Evolutionary conservation across 2,329 filamentous ascomycete species (phyloP).

Genomic region (Cyphellophora attinorum): DNA sequence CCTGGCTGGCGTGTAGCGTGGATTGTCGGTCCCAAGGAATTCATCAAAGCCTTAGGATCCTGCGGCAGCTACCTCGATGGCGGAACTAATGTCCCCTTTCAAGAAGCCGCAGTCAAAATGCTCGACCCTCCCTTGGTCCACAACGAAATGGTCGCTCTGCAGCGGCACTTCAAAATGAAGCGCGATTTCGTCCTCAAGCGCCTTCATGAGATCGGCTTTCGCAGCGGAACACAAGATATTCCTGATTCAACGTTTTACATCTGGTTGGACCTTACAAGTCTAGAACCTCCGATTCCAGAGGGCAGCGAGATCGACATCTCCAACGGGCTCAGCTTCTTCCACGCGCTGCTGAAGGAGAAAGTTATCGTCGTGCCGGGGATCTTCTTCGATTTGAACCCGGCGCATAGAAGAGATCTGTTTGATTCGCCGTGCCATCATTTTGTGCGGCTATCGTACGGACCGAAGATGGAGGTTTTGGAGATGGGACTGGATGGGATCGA

Average conservation of each 20-base stretch:
- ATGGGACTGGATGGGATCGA: slow-evolving; percentile 78
- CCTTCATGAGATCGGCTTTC: slow-evolving; percentile 77
- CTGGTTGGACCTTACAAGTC: slow-evolving; percentile 54
- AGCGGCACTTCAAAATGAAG: slow-evolving; percentile 84
- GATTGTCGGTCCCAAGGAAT: slow-evolving; percentile 93
- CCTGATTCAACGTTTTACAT: slow-evolving; percentile 94
- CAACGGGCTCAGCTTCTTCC: slow-evolving; percentile 94
- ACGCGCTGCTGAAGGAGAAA: slow-evolving; percentile 85
- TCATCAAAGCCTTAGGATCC: slow-evolving; percentile 84
- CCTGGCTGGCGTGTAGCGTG: slow-evolving; percentile 95
- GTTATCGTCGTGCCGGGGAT: slow-evolving; percentile 95
- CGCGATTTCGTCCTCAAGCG: slow-evolving; percentile 80
- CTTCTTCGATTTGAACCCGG: slow-evolving; percentile 94
- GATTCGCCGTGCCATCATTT: slow-evolving; percentile 93
- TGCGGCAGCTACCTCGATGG: slow-evolving; percentile 93
- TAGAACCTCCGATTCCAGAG: slow-evolving; percentile 44
- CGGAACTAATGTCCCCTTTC: slow-evolving; percentile 89
- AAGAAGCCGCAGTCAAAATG: slow-evolving; percentile 87
- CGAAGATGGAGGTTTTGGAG: slow-evolving; percentile 68
- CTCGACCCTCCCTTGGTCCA: slow-evolving; percentile 75
- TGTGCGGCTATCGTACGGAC: slow-evolving; percentile 70
- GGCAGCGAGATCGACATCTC: slow-evolving; percentile 59
- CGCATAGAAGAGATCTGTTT: slow-evolving; percentile 79
- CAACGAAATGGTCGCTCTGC: slow-evolving; percentile 79
- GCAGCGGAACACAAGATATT: slow-evolving; percentile 56